phyloP scores from a whole-genome alignment of 2,329 filamentous ascomycete genomes.

The Epichloe sp. region DNA sequence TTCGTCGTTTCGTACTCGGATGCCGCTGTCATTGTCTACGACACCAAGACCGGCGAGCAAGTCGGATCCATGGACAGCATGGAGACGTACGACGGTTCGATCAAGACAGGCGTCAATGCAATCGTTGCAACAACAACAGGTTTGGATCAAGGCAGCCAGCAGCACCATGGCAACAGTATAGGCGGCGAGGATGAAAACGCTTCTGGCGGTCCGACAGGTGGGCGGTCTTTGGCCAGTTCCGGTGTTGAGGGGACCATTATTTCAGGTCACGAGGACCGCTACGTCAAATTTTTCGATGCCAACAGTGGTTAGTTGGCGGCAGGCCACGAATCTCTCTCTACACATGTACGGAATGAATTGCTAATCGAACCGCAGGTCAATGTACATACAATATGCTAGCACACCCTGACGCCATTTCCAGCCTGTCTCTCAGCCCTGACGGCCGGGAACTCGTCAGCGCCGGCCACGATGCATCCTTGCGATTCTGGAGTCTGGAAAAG shows the following conservation, averaged over 20 bases:
- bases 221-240: slow-evolving; percentile 50
- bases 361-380: slow-evolving; percentile 55
- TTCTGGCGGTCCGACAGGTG: slow-evolving; percentile 62
- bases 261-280: slow-evolving; percentile 91
- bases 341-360: not conserved
- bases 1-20: slow-evolving; percentile 93
- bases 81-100: slow-evolving; percentile 83
- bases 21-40: slow-evolving; percentile 80
- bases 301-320: slow-evolving; percentile 70
- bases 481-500: slow-evolving; percentile 96
- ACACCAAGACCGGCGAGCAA: slow-evolving; percentile 83
- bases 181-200: slow-evolving; percentile 63
- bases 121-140: slow-evolving; percentile 79
- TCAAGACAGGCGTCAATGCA: slow-evolving; percentile 70
- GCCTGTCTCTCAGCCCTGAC: slow-evolving; percentile 82
- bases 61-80: slow-evolving; percentile 84
- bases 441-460: slow-evolving; percentile 90
- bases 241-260: slow-evolving; percentile 90
- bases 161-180: slow-evolving; percentile 40
- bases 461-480: slow-evolving; percentile 86
- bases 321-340: not conserved
- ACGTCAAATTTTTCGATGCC: slow-evolving; percentile 93
- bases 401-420: slow-evolving; percentile 84
- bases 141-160: slow-evolving; percentile 53
- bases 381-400: slow-evolving; percentile 98